A percentile compares a stretch with the other conserved stretches of the same genome.
phyloP scores from a whole-genome alignment of 805 yeast genomes.

The Zygotorulaspora florentina region DNA sequence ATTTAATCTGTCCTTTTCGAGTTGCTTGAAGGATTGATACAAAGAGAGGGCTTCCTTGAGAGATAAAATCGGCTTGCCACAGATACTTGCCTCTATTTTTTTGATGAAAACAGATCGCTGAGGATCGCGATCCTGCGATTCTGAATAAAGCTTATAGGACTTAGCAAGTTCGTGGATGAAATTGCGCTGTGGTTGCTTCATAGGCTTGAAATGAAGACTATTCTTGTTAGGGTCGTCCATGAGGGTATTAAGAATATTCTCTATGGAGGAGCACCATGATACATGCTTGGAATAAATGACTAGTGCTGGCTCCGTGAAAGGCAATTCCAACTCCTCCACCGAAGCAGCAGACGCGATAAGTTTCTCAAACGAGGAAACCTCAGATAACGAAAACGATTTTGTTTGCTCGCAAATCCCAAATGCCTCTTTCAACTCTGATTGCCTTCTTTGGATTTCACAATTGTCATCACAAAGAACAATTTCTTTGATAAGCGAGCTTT shows the following conservation, averaged over 20 bases:
- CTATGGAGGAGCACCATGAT: slow-evolving; percentile 67
- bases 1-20: slow-evolving; percentile 34
- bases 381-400: slow-evolving; percentile 4
- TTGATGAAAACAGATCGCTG: slow-evolving; percentile 64
- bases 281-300: slow-evolving; percentile 50
- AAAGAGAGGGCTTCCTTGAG: slow-evolving; percentile 38
- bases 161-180: slow-evolving; percentile 68
- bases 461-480: slow-evolving; percentile 62
- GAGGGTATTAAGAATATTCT: slow-evolving; percentile 47
- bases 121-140: slow-evolving; percentile 82
- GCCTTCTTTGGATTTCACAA: slow-evolving; percentile 60
- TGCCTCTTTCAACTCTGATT: slow-evolving; percentile 58
- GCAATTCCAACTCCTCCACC: slow-evolving; percentile 29
- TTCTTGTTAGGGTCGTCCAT: slow-evolving; percentile 41
- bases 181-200: slow-evolving; percentile 63
- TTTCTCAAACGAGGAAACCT: slow-evolving; percentile 12
- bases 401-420: slow-evolving; percentile 38
- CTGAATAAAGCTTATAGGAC: slow-evolving; percentile 54
- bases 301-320: slow-evolving; percentile 46
- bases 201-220: slow-evolving; percentile 62
- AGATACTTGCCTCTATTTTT: slow-evolving; percentile 27
- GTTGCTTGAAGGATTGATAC: slow-evolving; percentile 40
- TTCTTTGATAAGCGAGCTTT: slow-evolving; percentile 36
- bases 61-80: slow-evolving; percentile 22
- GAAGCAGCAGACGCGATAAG: slow-evolving; percentile 24